phyloP scores from a whole-genome alignment of 163 green algal genomes.

The Chlorella variabilis region DNA sequence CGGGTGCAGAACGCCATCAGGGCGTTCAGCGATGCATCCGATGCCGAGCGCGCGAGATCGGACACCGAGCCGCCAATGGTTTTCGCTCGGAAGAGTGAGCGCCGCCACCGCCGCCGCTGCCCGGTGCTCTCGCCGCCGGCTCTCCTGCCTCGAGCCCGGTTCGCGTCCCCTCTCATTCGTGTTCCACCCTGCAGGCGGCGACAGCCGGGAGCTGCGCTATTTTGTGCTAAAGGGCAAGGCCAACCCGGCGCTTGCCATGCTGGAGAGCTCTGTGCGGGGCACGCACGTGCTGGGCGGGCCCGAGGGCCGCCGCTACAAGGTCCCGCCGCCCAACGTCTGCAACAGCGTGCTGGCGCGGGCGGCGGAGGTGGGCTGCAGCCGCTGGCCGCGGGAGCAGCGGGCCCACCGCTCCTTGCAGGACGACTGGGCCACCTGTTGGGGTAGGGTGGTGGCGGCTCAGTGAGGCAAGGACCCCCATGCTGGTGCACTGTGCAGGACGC shows the following conservation, averaged over 20 bases:
- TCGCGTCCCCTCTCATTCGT: too few relatives aligned
- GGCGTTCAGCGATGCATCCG: background rate
- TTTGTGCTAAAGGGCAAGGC: slow-evolving; percentile 24
- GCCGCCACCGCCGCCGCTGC: background rate
- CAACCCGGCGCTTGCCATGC: slow-evolving; percentile 9
- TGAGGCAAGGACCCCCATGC: too few relatives aligned
- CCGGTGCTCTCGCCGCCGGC: background rate
- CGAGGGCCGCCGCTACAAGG: background rate
- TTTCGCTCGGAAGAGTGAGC: background rate
- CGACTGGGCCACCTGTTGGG: too few relatives aligned
- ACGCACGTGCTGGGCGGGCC: background rate
- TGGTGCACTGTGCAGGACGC: background rate
- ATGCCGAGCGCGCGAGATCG: background rate
- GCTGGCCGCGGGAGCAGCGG: background rate
- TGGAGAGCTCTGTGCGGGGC: background rate
- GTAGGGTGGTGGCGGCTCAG: too few relatives aligned
- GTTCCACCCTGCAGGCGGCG: too few relatives aligned
- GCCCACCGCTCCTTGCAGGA: too few relatives aligned
- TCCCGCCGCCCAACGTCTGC: slow-evolving; percentile 32
- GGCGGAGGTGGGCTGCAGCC: background rate
- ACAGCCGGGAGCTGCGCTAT: slow-evolving; percentile 33
- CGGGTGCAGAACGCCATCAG: background rate
- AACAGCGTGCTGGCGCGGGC: slow-evolving; percentile 27
- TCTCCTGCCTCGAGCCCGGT: background rate
- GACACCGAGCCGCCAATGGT: background rate